phyloP scores from a whole-genome alignment of 78 protist genomes.

The Dictyostelium citrinum region DNA sequence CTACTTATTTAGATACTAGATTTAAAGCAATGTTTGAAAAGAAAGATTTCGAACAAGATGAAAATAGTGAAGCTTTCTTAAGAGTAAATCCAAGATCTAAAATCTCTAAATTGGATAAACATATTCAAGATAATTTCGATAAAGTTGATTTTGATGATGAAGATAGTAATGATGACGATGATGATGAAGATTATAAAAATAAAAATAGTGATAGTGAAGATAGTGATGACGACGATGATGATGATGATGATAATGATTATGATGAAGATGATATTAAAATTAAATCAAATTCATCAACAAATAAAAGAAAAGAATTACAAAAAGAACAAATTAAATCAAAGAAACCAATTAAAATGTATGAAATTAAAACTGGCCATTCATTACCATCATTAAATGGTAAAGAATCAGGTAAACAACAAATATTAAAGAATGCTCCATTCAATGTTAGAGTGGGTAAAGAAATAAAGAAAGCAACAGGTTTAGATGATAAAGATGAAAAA shows the following conservation, averaged over 20 bases:
- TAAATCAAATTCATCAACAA: not conserved
- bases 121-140: slow-evolving; percentile 44
- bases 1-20: slow-evolving; percentile 51
- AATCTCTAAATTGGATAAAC: slow-evolving; percentile 12
- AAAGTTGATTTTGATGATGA: slow-evolving; percentile 37
- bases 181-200: not conserved
- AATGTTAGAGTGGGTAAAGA: slow-evolving; percentile 31
- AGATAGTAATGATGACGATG: not conserved
- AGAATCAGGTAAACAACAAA: not conserved
- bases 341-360: slow-evolving; percentile 29
- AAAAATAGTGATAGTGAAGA: not conserved
- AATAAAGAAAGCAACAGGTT: not conserved
- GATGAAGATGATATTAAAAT: slow-evolving; percentile 16
- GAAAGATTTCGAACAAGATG: slow-evolving; percentile 56
- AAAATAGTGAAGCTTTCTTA: slow-evolving; percentile 1
- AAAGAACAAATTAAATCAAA: not conserved
- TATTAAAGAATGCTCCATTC: slow-evolving; percentile 63
- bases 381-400: slow-evolving; percentile 25
- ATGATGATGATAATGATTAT: slow-evolving; percentile 11
- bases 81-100: slow-evolving; percentile 40
- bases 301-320: not conserved
- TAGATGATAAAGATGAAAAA: slow-evolving; percentile 4
- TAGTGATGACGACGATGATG: not conserved
- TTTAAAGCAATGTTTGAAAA: slow-evolving; percentile 52
- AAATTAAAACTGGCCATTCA: slow-evolving; percentile 53